Evolutionary conservation across 805 yeast genomes (phyloP), one percentile per base, ranked within the genome.

Genomic region (Nakazawaea populi): DNA sequence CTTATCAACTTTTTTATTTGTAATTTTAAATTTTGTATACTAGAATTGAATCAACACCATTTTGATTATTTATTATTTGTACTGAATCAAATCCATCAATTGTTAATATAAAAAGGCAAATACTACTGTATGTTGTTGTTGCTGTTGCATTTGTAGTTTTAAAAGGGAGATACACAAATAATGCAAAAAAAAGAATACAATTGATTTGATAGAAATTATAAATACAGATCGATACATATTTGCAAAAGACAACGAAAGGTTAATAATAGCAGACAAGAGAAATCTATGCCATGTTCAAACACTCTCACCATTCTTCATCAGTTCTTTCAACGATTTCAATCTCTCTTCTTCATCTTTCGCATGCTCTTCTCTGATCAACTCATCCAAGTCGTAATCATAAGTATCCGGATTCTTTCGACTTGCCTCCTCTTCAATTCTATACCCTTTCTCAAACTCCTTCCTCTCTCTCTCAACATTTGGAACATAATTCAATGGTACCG

Each of bases 361-460:
- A 10, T 57, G 51, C 49, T 69, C 72, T 42, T 69, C 67, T 24
- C 65, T 58, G 31, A 77, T 75, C 46, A 77, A 62, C 11, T 76
- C 79, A 53, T 77, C 73, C 30, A 77, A 56, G 53, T 75, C 78
- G 52, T 68, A 77, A 56, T 77, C 82, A 59, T 65, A 77, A 2
- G 55, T 60, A 54, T 73, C 70, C 6, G 80, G 79, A 56, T 75
- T 73, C 4, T 58, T 52, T 5, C 36, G 9, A 39, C 27, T 9
- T 35, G 14, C 27, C 29, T 57, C 52, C 46, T 48, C 60, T 32
- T 58, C 53, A 66, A 48, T 65, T 64, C 43, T 63, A 54, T 10
- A 66, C 65, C 2, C 66, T 64, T 41, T 54, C 57, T 4, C 30
- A 27, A 10, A 34, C 30, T 24, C 9, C 5, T 29, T 11, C 27